phyloP scores from a whole-genome alignment of 108 stramenopile species.

The Skeletonema tropicum region DNA sequence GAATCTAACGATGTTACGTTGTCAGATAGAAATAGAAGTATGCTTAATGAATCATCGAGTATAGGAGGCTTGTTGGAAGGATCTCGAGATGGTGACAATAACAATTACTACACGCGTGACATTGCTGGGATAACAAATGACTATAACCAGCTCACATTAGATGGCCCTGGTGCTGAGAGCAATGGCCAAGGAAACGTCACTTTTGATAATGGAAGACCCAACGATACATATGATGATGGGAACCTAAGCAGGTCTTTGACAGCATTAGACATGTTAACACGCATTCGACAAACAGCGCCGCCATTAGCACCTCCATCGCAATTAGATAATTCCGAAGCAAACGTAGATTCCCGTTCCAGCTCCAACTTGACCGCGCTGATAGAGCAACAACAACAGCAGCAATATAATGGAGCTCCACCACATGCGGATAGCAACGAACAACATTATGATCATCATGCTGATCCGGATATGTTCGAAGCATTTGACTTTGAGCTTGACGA shows the following conservation, averaged over 20 bases:
- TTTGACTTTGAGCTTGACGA: conserved; percentile 36
- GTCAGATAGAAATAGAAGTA: not conserved
- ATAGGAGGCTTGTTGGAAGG: conserved; percentile 32
- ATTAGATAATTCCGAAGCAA: not conserved
- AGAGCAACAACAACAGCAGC: not conserved
- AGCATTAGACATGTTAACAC: conserved; percentile 38
- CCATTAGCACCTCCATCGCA: not conserved
- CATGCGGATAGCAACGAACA: conserved; percentile 7
- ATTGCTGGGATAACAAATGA: conserved; percentile 10
- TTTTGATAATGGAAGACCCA: conserved; percentile 3
- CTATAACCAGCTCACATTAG: conserved; percentile 7
- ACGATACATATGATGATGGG: not conserved
- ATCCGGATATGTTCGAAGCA: conserved; percentile 26
- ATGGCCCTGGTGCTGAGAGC: not conserved
- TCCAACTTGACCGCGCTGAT: not conserved
- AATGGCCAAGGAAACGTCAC: not conserved
- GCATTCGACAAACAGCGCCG: not conserved
- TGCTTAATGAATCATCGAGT: not conserved
- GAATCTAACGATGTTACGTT: not conserved
- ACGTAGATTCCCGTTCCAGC: not conserved
- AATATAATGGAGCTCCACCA: not conserved
- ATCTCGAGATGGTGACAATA: conserved; percentile 6
- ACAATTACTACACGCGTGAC: conserved; percentile 5
- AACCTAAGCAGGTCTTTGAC: conserved; percentile 44
- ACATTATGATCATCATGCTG: conserved; percentile 11